Percentiles rank a stretch among this genome's conserved stretches.
phyloP scores from a whole-genome alignment of 139 green algal species.

The Micractinium sp. region DNA sequence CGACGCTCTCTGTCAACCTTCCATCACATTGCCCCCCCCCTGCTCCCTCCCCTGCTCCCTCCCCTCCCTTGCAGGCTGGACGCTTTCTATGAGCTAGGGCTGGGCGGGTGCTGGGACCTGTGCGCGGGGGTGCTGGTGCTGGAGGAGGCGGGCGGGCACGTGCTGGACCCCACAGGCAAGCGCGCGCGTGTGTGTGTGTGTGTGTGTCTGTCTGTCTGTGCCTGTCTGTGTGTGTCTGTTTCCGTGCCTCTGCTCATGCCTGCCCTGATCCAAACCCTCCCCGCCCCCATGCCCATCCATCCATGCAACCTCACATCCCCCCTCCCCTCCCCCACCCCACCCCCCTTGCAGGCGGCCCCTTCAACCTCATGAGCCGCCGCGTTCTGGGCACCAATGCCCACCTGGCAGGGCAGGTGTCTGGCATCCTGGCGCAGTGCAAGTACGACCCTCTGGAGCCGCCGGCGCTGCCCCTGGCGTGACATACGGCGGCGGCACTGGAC shows the following conservation, averaged over 20 bases:
- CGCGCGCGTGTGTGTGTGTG: not conserved
- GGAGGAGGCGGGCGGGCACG: conserved; percentile 82
- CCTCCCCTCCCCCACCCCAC: too few species aligned
- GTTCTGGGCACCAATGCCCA: conserved; percentile 78
- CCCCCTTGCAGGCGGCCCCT: conserved; percentile 61
- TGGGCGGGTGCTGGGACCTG: conserved; percentile 87
- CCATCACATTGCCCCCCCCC: not conserved
- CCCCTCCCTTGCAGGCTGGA: conserved; percentile 72
- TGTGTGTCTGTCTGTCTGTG: not conserved
- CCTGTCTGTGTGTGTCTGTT: too few species aligned
- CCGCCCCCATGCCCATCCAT: too few species aligned
- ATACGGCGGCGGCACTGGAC: not conserved
- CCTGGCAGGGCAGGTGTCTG: conserved; percentile 39
- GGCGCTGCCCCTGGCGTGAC: not conserved
- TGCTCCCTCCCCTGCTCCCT: not conserved
- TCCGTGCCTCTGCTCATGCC: too few species aligned
- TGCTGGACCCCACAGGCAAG: conserved; percentile 82
- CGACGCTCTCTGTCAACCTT: not conserved
- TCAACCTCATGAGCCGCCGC: conserved; percentile 79
- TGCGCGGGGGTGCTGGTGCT: conserved; percentile 68
- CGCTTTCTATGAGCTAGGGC: conserved; percentile 93
- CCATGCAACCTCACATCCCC: not conserved
- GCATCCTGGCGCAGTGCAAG: conserved; percentile 14
- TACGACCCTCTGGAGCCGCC: conserved; percentile 11
- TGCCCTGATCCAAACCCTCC: too few species aligned